phyloP scores from a whole-genome alignment of 2,329 filamentous ascomycete species.

The Exophiala viscosa region DNA sequence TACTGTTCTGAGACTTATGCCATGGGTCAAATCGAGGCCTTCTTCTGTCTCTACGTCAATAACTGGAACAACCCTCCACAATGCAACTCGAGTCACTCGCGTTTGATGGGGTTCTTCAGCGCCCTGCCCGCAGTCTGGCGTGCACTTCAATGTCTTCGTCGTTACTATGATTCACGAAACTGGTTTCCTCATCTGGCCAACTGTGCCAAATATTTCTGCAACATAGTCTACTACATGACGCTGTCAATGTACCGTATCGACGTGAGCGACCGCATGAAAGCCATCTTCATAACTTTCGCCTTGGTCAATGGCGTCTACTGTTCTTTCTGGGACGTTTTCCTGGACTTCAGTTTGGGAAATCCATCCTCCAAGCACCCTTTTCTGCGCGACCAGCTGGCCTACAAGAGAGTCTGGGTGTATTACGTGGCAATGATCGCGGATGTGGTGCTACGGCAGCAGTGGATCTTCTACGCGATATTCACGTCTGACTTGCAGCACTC shows the following conservation, averaged over 20 bases:
- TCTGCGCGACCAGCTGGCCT: conserved; percentile 73
- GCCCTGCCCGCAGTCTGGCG: conserved; percentile 86
- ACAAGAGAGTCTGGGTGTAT: conserved; percentile 77
- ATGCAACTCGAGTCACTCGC: conserved; percentile 84
- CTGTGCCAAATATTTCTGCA: conserved; percentile 83
- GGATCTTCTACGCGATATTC: conserved; percentile 91
- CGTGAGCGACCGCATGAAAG: conserved; percentile 53
- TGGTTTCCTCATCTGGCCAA: conserved; percentile 91
- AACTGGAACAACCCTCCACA: conserved; percentile 67
- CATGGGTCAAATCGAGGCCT: conserved; percentile 82
- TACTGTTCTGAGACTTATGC: conserved; percentile 93
- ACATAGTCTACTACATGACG: conserved; percentile 72
- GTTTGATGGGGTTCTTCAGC: conserved; percentile 78
- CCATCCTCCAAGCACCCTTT: conserved; percentile 63
- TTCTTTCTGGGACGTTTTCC: conserved; percentile 88
- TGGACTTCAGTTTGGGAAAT: conserved; percentile 94
- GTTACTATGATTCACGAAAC: conserved; percentile 81
- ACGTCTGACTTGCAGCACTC: conserved; percentile 77
- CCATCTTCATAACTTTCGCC: conserved; percentile 75
- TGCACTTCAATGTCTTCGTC: conserved; percentile 81
- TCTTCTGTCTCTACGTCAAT: conserved; percentile 89
- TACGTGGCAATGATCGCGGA: conserved; percentile 81
- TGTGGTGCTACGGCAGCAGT: conserved; percentile 82
- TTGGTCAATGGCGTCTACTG: conserved; percentile 79
- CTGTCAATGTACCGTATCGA: conserved; percentile 80